Percentiles rank a stretch among this genome's conserved stretches.
These are phyloP conservation scores for Luffa acutangula DNA, from an alignment of 306 rosid genomes.

Conservation along the genomic window DNA sequence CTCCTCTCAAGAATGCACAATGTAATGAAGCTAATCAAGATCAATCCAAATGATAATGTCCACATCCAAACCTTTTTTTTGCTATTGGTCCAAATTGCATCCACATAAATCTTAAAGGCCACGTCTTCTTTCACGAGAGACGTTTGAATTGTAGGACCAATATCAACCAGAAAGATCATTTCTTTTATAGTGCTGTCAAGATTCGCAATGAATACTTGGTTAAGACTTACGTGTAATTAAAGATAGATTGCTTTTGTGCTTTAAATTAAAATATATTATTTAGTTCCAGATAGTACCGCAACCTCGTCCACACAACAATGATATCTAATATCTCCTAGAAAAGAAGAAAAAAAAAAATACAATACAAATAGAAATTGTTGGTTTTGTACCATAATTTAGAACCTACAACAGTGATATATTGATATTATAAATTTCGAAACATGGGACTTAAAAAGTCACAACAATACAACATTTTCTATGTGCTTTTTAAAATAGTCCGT, in stretches of 20 bases:
- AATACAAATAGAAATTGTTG: neutral
- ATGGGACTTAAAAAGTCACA: neutral
- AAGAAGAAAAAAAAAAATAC: neutral
- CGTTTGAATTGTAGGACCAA: neutral
- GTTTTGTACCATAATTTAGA: neutral
- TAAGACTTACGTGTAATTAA: neutral
- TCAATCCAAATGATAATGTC: neutral
- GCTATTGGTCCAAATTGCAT: neutral
- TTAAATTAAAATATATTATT: neutral
- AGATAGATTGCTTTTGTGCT: neutral
- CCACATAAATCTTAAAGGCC: neutral
- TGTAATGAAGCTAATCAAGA: neutral
- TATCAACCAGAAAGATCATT: neutral
- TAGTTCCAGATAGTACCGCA: neutral
- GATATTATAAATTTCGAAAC: slow-evolving; percentile 1
- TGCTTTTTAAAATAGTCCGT: neutral
- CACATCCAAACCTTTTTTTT: neutral
- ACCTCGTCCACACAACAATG: neutral
- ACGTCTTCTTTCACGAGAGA: neutral
- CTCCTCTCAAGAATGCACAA: neutral
- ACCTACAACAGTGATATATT: neutral
- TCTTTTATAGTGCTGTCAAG: neutral
- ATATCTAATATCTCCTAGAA: neutral
- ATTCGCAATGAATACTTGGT: neutral
- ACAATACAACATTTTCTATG: neutral